Evolutionary conservation across 805 yeast species (phyloP).

Genomic region (Torulaspora maleeae): DNA sequence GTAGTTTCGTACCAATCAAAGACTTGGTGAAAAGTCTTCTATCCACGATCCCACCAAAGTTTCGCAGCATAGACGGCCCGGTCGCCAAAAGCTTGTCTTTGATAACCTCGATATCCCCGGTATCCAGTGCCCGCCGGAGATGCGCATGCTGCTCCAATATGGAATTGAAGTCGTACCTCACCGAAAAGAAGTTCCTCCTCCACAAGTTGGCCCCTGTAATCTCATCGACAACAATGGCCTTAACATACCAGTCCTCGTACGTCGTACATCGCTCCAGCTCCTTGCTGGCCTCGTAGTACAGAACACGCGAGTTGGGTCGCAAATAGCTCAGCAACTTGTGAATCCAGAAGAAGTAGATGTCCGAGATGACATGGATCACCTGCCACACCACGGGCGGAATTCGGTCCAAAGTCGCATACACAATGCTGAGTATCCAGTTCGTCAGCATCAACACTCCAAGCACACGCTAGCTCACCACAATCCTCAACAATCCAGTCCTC

Average conservation of each 20-base stretch:
- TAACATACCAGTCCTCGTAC: constrained; percentile 67
- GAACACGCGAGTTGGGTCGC: constrained; percentile 31
- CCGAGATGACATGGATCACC: constrained; percentile 39
- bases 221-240: constrained; percentile 46
- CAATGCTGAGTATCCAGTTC: constrained; percentile 22
- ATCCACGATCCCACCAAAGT: constrained; percentile 86
- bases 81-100: constrained; percentile 66
- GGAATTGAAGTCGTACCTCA: constrained; percentile 76
- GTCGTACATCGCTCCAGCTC: constrained; percentile 48
- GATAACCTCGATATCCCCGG: constrained; percentile 49
- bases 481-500: background rate
- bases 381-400: constrained; percentile 43
- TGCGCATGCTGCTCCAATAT: constrained; percentile 68
- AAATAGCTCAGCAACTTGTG: constrained; percentile 25
- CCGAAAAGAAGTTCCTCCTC: constrained; percentile 80
- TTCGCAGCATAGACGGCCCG: constrained; percentile 65
- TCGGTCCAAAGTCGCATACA: constrained; percentile 35
- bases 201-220: constrained; percentile 54
- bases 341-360: constrained; percentile 42
- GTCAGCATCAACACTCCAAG: constrained; percentile 6
- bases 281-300: constrained; percentile 42
- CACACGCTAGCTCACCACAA: background rate
- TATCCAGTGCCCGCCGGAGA: constrained; percentile 56
- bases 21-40: constrained; percentile 74
- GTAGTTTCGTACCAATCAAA: constrained; percentile 79